A percentile compares a stretch with the other conserved stretches of the same genome.
These are phyloP conservation scores for Serendipita sp. DNA, from an alignment of 768 basidiomycete genomes.

Conservation along the genomic window DNA sequence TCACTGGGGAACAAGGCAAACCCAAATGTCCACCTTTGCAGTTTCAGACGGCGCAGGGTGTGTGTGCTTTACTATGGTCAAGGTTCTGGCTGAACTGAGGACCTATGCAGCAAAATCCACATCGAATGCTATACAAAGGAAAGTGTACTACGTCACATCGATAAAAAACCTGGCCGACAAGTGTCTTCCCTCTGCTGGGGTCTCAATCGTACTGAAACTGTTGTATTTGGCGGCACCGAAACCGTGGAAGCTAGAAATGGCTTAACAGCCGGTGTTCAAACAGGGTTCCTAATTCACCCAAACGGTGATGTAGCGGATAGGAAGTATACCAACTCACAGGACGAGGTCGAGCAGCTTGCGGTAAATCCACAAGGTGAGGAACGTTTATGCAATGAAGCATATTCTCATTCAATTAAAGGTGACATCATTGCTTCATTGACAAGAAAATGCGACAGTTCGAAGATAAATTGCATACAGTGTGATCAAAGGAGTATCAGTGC, in stretches of 20 bases:
- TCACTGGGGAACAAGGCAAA: not conserved
- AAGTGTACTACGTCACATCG: not conserved
- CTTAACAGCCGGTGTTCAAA: not conserved
- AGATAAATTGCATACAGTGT: not conserved
- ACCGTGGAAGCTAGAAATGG: not conserved
- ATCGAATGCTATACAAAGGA: not conserved
- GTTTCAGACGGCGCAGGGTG: not conserved
- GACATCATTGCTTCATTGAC: not conserved
- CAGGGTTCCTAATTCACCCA: not conserved
- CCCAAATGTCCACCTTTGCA: not conserved
- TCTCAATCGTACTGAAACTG: not conserved
- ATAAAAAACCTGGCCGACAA: not conserved
- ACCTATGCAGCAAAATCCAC: not conserved
- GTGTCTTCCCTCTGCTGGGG: not conserved
- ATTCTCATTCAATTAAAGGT: not conserved
- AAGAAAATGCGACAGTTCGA: not conserved
- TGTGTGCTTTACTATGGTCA: not conserved
- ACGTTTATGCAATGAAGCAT: not conserved
- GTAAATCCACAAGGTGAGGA: not conserved
- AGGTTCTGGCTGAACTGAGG: not conserved
- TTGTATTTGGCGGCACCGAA: slow-evolving; percentile 3
- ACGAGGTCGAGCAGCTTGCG: not conserved
- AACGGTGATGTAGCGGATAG: not conserved
- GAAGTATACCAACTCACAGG: not conserved
- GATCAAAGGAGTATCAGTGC: not conserved